Conservation (phyloP, 345 rosid genomes). For the Moricandia arvensis region DNA sequence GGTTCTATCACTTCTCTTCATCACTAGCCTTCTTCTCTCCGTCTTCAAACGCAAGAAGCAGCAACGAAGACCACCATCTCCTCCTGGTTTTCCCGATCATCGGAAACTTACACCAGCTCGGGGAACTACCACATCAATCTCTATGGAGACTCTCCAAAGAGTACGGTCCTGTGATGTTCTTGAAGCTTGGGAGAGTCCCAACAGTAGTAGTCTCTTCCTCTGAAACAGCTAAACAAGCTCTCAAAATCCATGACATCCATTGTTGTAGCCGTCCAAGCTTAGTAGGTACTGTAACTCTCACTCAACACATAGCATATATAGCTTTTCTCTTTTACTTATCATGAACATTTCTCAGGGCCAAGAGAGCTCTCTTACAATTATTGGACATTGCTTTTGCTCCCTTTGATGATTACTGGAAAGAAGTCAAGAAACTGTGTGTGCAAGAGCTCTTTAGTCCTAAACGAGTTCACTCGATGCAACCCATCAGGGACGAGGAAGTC, state of each 20-base stretch:
- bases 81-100: slow-evolving; percentile 36
- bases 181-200: slow-evolving; percentile 35
- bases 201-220: slow-evolving; percentile 29
- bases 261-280: slow-evolving; percentile 33
- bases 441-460: slow-evolving; percentile 42
- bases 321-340: not conserved
- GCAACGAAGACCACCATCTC: slow-evolving; percentile 25
- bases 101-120: slow-evolving; percentile 42
- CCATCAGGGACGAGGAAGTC: slow-evolving; percentile 47
- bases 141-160: slow-evolving; percentile 33
- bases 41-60: slow-evolving; percentile 27
- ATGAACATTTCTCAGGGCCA: slow-evolving; percentile 17
- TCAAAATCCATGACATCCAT: slow-evolving; percentile 16
- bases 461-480: slow-evolving; percentile 37
- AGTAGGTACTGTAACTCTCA: slow-evolving; percentile 11
- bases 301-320: not conserved
- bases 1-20: slow-evolving; percentile 10
- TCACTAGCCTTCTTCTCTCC: slow-evolving; percentile 7
- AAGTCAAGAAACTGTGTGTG: slow-evolving; percentile 40
- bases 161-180: slow-evolving; percentile 39
- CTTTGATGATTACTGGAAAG: slow-evolving; percentile 45
- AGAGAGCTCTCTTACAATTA: slow-evolving; percentile 47
- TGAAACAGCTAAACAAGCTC: slow-evolving; percentile 29
- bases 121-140: slow-evolving; percentile 36
- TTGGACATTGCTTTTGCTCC: slow-evolving; percentile 51